Evolutionary conservation across 2,329 filamentous ascomycete species (phyloP), one percentile per base, ranked within the genome.

Genomic region (Sclerotinia subarctica): DNA sequence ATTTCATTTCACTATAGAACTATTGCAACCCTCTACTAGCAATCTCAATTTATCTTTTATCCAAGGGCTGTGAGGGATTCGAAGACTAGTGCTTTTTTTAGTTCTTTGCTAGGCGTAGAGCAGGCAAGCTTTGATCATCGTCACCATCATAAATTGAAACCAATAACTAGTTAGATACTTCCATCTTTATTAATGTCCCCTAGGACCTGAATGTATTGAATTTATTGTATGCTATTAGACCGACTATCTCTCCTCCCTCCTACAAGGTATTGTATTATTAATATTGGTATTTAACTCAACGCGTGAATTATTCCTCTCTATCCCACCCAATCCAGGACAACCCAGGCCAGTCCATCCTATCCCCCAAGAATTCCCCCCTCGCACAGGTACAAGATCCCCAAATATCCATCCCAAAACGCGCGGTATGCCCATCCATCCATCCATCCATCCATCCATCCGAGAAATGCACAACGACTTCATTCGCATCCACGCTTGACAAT

Each of bases 341-440:
- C 21, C 32, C 32, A 38, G 5, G 21, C 53, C 21, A 35, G 32
- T 17, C 38, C 38, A 42, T 42, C 38, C 38, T 15, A 6, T 17
- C 13, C 38, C 8, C 0, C 32, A 38, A 35, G 26, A 0, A 51
- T 1, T 1, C 24, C 1, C n/a, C 46, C 21, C 32, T 42, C 29
- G 3, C 32, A 3, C n/a, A 56, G 42, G 3, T n/a, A 3, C n/a
- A 56, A 51, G 29, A 38, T 51, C 46, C 59, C 46, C 32, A 62
- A 13, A 62, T 26, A 51, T 62, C 29, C 47, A 62, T 62, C 59
- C 46, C 59, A 62, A 62, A 62, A 62, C 46, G 29, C 46, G 46
- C 59, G 11, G 26, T 2, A 47, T 42, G 19, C 26, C 29, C 59
- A 35, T 32, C 59, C 32, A 42, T 42, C 29, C 59, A 35, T 32